phyloP scores from a whole-genome alignment of 768 basidiomycete species.

The Podaxis sp. region DNA sequence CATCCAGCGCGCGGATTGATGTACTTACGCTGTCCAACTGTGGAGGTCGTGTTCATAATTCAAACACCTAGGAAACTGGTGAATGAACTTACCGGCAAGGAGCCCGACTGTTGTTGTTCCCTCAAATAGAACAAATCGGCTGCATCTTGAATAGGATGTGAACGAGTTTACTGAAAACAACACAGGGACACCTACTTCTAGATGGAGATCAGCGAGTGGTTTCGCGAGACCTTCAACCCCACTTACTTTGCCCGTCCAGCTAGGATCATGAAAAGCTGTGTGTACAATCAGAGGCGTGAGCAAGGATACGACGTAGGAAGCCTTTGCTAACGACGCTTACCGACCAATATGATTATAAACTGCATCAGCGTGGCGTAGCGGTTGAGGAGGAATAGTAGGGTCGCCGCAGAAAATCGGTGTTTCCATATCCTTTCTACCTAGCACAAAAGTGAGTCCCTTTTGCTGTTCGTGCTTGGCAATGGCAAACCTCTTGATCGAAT shows the following conservation, averaged over 20 bases:
- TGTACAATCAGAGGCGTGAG: neutral
- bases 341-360: conserved; percentile 27
- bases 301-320: neutral
- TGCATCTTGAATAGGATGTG: conserved; percentile 19
- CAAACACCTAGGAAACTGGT: neutral
- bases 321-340: conserved; percentile 13
- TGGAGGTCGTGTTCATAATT: neutral
- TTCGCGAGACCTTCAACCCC: neutral
- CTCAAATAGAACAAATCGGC: conserved; percentile 28
- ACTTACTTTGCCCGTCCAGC: conserved; percentile 23
- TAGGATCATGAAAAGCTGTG: conserved; percentile 26
- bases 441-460: neutral
- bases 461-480: neutral
- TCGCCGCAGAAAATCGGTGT: conserved; percentile 22
- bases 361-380: conserved; percentile 29
- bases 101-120: conserved; percentile 27
- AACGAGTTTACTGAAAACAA: neutral
- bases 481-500: conserved; percentile 17
- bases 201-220: neutral
- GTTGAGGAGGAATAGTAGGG: conserved; percentile 29
- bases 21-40: neutral
- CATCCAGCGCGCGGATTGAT: neutral
- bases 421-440: conserved; percentile 29
- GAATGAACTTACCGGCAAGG: conserved; percentile 24
- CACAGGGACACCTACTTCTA: neutral